Evolutionary conservation across 345 rosid genomes (phyloP), one percentile per base, ranked within the genome.

Genomic region (Erucastrum elatum): DNA sequence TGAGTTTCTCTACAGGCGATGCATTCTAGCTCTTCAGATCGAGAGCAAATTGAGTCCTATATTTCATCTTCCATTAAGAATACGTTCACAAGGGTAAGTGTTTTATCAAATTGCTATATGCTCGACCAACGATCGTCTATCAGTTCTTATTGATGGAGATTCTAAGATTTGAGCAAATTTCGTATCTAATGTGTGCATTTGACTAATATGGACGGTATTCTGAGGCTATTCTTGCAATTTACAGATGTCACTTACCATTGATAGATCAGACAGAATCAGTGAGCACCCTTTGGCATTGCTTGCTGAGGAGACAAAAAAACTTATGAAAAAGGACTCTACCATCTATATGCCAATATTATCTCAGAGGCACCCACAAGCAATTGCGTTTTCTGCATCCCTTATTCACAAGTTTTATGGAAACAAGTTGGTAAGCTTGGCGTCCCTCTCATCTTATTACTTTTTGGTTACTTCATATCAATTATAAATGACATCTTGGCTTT

Each of bases 221-320:
- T 75, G 59, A 59, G 58, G 66, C 66, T 81, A 71, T 65, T 66
- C 34, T 56, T 81, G 71, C 31, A 64, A 66, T 61, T 64, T 83
- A 81, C 96, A 95, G 99, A 80, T 80, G 67, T 82, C 89, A 82
- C 89, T 77, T 70, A 82, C 82, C 71, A 86, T 90, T 76, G 98
- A 93, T 63, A 88, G 85, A 82, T 84, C 88, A 79, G 96, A 88
- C 84, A 68, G 86, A 79, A 71, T 25, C 13, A 88, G 67, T 60
- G 98, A 90, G 58, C 97, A 91, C 86, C 90, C 83, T 82, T 79
- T 95, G 81, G 89, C 97, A 30, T 81, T 90, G 84, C 98, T 95
- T 83, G 98, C 98, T 29, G 91, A 90, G 79, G 98, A 95, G 80
- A 88, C 87, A 51, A 91, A 82, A 82, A 90, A 85, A 82, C 89